These are phyloP conservation scores for Brassica incana DNA, from an alignment of 345 rosid genomes.

Conservation along the genomic window DNA sequence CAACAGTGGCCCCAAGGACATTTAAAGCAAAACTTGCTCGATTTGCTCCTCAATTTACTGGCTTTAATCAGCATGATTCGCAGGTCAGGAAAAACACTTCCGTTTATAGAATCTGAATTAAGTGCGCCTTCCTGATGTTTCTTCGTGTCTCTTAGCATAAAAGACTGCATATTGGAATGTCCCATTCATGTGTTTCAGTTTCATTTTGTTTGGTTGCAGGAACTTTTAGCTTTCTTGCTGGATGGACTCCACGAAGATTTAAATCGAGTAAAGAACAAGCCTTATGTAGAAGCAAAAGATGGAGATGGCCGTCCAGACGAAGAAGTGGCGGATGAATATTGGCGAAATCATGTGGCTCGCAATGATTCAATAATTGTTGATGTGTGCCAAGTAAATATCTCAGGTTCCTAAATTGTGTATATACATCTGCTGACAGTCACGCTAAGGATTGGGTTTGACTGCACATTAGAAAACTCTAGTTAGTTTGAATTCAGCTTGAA, in stretches of 20 bases:
- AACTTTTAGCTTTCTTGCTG: conserved; percentile 88
- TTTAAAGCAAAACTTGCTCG: conserved; percentile 96
- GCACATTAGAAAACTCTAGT: conserved; percentile 24
- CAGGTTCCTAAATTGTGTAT: conserved; percentile 35
- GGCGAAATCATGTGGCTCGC: conserved; percentile 87
- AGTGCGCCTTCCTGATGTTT: conserved; percentile 36
- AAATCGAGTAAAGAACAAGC: conserved; percentile 87
- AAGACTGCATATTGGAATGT: conserved; percentile 12
- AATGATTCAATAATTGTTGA: conserved; percentile 90
- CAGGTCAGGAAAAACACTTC: conserved; percentile 64
- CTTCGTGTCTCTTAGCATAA: conserved; percentile 23
- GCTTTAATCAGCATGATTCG: conserved; percentile 99
- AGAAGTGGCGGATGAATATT: conserved; percentile 95
- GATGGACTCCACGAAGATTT: conserved; percentile 99
- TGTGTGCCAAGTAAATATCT: conserved; percentile 76
- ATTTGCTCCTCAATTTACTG: conserved; percentile 94
- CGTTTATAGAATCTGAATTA: conserved; percentile 23
- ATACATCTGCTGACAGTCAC: conserved; percentile 15
- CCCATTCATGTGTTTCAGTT: conserved; percentile 32
- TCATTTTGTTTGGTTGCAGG: conserved; percentile 52
- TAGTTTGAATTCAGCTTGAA: conserved; percentile 7
- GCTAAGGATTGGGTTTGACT: conserved; percentile 25
- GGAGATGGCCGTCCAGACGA: conserved; percentile 77
- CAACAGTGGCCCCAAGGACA: conserved; percentile 79
- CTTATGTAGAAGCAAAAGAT: conserved; percentile 89